Conservation (phyloP, 2,329 filamentous ascomycete species). For the Stagonosporopsis rhizophila region DNA sequence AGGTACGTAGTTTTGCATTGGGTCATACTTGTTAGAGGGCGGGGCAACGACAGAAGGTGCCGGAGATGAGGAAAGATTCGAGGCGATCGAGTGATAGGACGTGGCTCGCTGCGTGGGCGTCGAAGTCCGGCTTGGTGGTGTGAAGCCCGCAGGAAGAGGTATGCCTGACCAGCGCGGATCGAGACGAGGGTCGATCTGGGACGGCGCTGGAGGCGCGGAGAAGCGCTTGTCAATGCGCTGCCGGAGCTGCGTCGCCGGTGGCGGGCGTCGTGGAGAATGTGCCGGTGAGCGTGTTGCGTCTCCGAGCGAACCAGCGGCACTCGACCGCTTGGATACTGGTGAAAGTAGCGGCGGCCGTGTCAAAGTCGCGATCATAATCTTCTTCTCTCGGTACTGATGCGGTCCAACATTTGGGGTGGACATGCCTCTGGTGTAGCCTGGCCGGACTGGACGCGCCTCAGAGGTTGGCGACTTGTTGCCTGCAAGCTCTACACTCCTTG, state of each 20-base stretch:
- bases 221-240: constrained; percentile 24
- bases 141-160: constrained; percentile 26
- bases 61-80: constrained; percentile 26
- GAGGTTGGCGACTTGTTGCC: background rate
- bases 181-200: constrained; percentile 18
- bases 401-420: constrained; percentile 17
- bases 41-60: constrained; percentile 23
- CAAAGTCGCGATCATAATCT: constrained; percentile 4
- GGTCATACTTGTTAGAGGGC: constrained; percentile 36
- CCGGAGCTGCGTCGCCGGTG: constrained; percentile 10
- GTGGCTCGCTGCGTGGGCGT: constrained; percentile 22
- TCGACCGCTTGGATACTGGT: constrained; percentile 7
- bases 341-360: constrained; percentile 13
- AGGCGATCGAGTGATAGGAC: constrained; percentile 32
- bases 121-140: constrained; percentile 18
- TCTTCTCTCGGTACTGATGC: constrained; percentile 15
- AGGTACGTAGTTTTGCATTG: constrained; percentile 41
- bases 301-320: background rate
- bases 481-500: constrained; percentile 4
- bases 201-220: constrained; percentile 18
- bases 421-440: constrained; percentile 11
- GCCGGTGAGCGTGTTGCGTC: constrained; percentile 3
- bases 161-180: constrained; percentile 26
- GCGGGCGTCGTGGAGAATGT: constrained; percentile 10
- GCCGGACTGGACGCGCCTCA: background rate